Base-by-base conservation (phyloP, 441 rosid genomes). In the Populus hybrid region DNA sequence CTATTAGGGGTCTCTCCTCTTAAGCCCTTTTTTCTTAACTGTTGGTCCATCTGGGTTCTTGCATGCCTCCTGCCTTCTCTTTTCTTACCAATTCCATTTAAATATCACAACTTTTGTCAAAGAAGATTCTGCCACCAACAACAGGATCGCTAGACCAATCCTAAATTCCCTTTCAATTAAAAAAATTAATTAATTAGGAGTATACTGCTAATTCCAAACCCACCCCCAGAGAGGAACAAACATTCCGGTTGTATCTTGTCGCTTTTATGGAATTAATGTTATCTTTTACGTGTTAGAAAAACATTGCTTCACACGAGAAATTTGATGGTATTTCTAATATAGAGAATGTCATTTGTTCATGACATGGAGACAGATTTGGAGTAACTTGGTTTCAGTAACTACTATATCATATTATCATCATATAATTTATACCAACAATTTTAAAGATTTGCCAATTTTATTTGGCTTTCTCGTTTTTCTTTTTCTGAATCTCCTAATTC, bases 201-300 rank as follows among this genome's bases (percentile, higher is more conserved):
- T 45, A 45, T 45, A 45, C 56, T 12, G 18, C 56, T 45, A 45
- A 50, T 50, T 50, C 59, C 7, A 50, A 75, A 68, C 82, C 79
- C 73, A 81, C 68, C 77, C 83, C 75, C 38, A 2, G 42, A 72
- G 81, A 79, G 78, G 80, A 78, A 84, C 85, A 88, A 78, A 83
- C 86, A 88, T 91, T 91, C 97, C 93, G 86, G 94, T 88, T 90
- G 92, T 89, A 74, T 84, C 87, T 91, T 84, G 95, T 83, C 86
- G 89, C 97, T 93, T 93, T 93, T 87, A 88, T 91, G 93, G 93
- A 84, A 83, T 81, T 84, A 79, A 71, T 69, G 53, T 31, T 74
- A 33, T 28, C 56, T 40, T 20, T 74, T 77, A 74, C 81, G 74
- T 65, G 77, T 82, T 80, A 82, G 71, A 79, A 75, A 75, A 71